Conservation (phyloP, 495 filamentous ascomycete genomes). For the Hypoxylon intermedium region DNA sequence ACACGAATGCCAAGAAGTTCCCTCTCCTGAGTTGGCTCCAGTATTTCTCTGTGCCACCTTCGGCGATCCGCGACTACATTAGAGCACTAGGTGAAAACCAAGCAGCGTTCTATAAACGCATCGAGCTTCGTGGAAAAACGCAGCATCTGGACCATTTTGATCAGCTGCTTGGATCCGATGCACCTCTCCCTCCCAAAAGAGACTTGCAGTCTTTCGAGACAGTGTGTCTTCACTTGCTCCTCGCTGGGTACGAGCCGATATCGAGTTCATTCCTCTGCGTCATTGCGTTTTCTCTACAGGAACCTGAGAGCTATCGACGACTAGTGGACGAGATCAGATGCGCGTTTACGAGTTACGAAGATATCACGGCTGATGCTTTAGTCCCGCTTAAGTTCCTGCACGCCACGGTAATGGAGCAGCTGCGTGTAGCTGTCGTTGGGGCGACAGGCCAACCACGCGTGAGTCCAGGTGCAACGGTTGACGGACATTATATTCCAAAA, state of each 20-base stretch:
- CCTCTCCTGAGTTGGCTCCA: not conserved
- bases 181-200: not conserved
- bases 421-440: slow-evolving; percentile 13
- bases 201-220: slow-evolving; percentile 23
- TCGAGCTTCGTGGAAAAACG: not conserved
- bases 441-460: slow-evolving; percentile 15
- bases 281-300: slow-evolving; percentile 23
- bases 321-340: slow-evolving; percentile 34
- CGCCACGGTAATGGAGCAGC: slow-evolving; percentile 24
- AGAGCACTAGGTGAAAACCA: not conserved
- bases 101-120: not conserved
- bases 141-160: not conserved
- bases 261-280: slow-evolving; percentile 10
- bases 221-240: slow-evolving; percentile 29
- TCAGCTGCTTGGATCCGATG: not conserved
- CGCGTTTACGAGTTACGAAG: slow-evolving; percentile 27
- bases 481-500: slow-evolving; percentile 31
- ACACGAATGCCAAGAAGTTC: not conserved
- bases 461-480: slow-evolving; percentile 37
- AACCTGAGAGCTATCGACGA: slow-evolving; percentile 2
- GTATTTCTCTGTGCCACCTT: not conserved
- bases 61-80: not conserved
- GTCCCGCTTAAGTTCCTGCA: slow-evolving; percentile 19
- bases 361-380: slow-evolving; percentile 21
- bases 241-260: slow-evolving; percentile 37